phyloP scores from a whole-genome alignment of 306 rosid species.

The Mimosa pudica region DNA sequence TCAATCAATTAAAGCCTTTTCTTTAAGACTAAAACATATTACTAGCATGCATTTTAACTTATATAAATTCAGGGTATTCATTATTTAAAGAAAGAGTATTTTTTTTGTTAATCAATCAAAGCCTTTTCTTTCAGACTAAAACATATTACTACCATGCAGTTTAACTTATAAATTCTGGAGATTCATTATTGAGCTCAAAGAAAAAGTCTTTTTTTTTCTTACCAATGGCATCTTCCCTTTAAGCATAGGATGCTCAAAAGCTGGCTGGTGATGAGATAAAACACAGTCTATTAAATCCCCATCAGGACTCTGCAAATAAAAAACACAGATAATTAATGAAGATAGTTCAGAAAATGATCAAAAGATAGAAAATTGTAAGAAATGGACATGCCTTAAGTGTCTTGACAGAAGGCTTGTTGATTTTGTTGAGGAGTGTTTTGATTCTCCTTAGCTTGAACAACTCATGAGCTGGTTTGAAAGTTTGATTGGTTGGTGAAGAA shows the following conservation, averaged over 20 bases:
- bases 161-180: background rate
- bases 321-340: conserved; percentile 36
- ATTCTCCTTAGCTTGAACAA: conserved; percentile 49
- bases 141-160: conserved; percentile 3
- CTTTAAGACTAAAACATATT: conserved; percentile 18
- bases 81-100: background rate
- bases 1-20: conserved; percentile 17
- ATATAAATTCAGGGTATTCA: background rate
- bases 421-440: conserved; percentile 55
- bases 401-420: conserved; percentile 87
- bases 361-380: conserved; percentile 7
- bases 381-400: conserved; percentile 68
- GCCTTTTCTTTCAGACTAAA: conserved; percentile 23
- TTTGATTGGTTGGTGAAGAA: conserved; percentile 57
- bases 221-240: conserved; percentile 86
- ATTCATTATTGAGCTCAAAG: background rate
- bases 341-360: background rate
- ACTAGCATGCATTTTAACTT: background rate
- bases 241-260: conserved; percentile 85
- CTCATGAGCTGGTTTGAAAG: conserved; percentile 49
- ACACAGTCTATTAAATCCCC: conserved; percentile 96
- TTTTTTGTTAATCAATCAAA: conserved; percentile 12
- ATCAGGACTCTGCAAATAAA: conserved; percentile 80
- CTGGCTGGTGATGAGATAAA: conserved; percentile 80
- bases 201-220: conserved; percentile 28